phyloP scores from a whole-genome alignment of 306 rosid species.

The Luffa aegyptiaca region DNA sequence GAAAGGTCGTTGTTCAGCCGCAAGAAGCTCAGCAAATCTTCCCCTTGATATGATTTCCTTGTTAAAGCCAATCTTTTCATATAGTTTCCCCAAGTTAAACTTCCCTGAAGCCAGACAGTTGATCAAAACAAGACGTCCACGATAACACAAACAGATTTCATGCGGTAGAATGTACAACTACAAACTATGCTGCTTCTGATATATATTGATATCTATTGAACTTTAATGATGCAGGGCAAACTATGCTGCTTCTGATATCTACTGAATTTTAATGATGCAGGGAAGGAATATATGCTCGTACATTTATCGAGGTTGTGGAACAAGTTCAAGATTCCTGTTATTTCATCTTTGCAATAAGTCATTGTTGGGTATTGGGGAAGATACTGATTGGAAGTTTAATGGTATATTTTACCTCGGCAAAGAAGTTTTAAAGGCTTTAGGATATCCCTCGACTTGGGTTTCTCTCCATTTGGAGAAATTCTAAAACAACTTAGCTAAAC shows the following conservation, averaged over 20 bases:
- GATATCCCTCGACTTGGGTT: not conserved
- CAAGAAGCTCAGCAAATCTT: constrained; percentile 75
- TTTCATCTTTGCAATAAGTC: no score
- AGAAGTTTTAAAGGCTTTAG: not conserved
- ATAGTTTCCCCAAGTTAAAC: constrained; percentile 72
- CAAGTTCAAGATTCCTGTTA: not conserved
- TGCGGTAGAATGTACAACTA: not conserved
- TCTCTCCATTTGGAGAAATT: not conserved
- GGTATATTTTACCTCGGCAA: not conserved
- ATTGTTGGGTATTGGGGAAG: no score
- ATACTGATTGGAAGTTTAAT: not conserved
- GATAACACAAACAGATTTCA: not conserved
- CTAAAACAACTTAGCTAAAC: not conserved
- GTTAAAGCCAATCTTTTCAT: constrained; percentile 94
- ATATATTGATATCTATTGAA: not conserved
- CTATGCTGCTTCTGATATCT: not conserved
- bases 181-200: not conserved
- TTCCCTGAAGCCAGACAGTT: constrained; percentile 41
- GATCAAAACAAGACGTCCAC: not conserved
- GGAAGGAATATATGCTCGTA: not conserved
- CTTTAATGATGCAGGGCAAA: not conserved
- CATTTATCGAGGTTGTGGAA: not conserved
- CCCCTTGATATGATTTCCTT: constrained; percentile 89
- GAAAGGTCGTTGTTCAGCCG: constrained; percentile 88
- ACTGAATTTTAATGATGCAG: not conserved